A percentile compares a stretch with the other conserved stretches of the same genome.
These are phyloP conservation scores for Cucurbita ficifolia DNA, from an alignment of 306 rosid genomes.

Conservation along the genomic window DNA sequence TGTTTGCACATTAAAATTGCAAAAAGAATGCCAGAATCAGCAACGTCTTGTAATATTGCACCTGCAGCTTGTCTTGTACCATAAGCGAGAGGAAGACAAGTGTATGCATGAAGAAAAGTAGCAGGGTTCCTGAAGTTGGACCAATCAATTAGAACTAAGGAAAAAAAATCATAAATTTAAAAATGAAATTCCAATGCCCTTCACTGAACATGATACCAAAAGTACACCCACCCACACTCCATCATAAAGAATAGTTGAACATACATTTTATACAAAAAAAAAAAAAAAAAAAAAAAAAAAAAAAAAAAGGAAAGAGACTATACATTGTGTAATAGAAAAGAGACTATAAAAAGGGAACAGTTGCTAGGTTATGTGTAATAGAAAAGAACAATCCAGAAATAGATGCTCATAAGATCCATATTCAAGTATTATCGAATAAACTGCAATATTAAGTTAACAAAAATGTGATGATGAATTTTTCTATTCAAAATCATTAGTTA, in stretches of 20 bases:
- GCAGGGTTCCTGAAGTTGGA: conserved; percentile 73
- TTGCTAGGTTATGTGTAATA: neutral
- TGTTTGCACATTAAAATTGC: conserved; percentile 91
- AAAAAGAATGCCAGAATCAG: conserved; percentile 84
- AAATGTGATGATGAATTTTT: neutral
- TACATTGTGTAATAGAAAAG: neutral
- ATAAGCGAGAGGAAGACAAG: conserved; percentile 87
- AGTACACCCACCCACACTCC: neutral
- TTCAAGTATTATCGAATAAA: neutral
- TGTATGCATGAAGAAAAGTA: conserved; percentile 91
- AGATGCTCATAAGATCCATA: neutral
- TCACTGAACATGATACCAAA: neutral
- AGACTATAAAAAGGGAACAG: neutral
- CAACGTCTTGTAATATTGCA: conserved; percentile 84
- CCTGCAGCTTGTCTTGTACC: conserved; percentile 90
- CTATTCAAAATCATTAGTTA: neutral
- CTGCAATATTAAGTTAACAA: neutral
- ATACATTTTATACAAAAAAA: neutral
- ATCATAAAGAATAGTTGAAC: neutral
- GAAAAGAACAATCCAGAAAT: neutral
- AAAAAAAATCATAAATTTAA: neutral
- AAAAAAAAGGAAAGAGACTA: neutral
- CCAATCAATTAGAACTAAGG: conserved; percentile 9
- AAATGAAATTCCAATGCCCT: neutral
- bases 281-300: neutral